A percentile compares a stretch with the other conserved stretches of the same genome.
Conservation (phyloP, 169 alveolate species). For the Pseudocohnilembus persalinus region DNA sequence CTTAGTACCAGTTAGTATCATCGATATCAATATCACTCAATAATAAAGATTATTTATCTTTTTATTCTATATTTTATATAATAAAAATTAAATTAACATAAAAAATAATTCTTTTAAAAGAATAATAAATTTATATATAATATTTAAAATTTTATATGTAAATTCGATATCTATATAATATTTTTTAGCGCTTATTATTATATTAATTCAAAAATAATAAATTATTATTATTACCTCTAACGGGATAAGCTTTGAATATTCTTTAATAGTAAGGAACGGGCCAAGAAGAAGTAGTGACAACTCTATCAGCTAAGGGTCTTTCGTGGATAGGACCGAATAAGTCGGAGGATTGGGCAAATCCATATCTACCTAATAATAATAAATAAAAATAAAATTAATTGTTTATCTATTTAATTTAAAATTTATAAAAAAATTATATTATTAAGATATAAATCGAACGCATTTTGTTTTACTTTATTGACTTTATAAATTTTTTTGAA, state of each 20-base stretch:
- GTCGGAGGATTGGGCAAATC: background rate
- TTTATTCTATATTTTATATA: constrained; percentile 21
- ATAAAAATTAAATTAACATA: background rate
- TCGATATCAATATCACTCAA: constrained; percentile 40
- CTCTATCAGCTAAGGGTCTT: constrained; percentile 52
- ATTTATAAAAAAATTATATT: too few species aligned
- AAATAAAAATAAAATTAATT: too few species aligned
- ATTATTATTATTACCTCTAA: constrained; percentile 38
- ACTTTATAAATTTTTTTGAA: too few species aligned
- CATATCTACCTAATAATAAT: background rate
- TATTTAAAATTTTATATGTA: too few species aligned
- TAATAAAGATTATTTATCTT: constrained; percentile 29
- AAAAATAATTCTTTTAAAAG: background rate
- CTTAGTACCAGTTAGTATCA: constrained; percentile 50
- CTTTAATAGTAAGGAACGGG: constrained; percentile 54
- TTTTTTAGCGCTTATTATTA: background rate
- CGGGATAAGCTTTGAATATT: constrained; percentile 48
- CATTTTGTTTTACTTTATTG: too few species aligned
- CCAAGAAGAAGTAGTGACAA: constrained; percentile 50
- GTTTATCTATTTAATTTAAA: background rate
- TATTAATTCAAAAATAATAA: background rate
- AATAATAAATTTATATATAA: background rate
- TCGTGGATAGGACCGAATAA: constrained; percentile 45
- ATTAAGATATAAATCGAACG: too few species aligned
- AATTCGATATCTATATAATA: background rate